These are phyloP conservation scores for Phaffia australis DNA, from an alignment of 768 basidiomycete species.

Conservation along the genomic window DNA sequence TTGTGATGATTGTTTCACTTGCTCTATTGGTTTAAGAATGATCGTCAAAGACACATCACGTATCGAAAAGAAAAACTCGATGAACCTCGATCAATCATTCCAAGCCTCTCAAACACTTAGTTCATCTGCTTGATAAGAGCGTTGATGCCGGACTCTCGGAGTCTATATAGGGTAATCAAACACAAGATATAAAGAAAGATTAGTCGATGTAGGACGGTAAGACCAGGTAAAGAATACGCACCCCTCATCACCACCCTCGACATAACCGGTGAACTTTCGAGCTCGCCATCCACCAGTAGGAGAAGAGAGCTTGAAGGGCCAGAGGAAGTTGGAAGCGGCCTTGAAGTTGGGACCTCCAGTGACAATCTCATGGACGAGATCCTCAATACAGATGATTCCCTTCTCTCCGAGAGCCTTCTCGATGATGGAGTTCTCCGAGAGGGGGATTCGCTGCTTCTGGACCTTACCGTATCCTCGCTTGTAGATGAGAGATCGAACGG, in stretches of 20 bases:
- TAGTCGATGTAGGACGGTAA: too few relatives aligned
- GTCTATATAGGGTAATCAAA: too few relatives aligned
- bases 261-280: conserved; percentile 76
- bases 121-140: conserved; percentile 64
- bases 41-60: too few relatives aligned
- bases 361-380: conserved; percentile 85
- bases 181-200: too few relatives aligned
- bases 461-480: conserved; percentile 99
- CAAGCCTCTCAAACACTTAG: conserved; percentile 28
- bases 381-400: conserved; percentile 66
- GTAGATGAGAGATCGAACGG: conserved; percentile 94
- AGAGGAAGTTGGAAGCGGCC: conserved; percentile 85
- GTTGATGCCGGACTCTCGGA: conserved; percentile 90
- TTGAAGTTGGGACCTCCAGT: conserved; percentile 98
- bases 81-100: too few relatives aligned
- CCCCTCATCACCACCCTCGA: conserved; percentile 29
- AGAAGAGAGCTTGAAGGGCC: conserved; percentile 99
- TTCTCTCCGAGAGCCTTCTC: conserved; percentile 81
- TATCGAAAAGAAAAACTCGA: too few relatives aligned
- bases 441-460: conserved; percentile 91
- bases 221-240: neutral
- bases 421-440: conserved; percentile 85
- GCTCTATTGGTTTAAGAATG: too few relatives aligned
- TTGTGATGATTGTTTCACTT: too few relatives aligned
- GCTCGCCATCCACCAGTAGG: conserved; percentile 96